Evolutionary conservation across 1,284 basidiomycete species (phyloP), one percentile per base, ranked within the genome.

Genomic region (Ceratobasidium sp.): DNA sequence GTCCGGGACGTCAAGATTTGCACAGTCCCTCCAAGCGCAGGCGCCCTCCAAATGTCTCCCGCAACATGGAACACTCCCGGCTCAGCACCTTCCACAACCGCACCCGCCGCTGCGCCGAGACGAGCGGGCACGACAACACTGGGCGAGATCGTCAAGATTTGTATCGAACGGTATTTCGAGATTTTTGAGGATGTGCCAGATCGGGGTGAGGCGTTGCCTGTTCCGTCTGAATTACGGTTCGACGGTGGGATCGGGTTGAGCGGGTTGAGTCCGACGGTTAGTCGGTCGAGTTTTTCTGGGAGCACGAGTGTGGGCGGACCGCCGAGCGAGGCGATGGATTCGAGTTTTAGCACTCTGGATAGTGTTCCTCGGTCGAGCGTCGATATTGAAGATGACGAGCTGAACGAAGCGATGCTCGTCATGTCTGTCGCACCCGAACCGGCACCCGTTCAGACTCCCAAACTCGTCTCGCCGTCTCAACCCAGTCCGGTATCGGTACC

Each of bases 91-190:
- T 23, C 20, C 15, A 9, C 38, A 20, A 42, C 74, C 28, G 50
- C 75, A 17, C 28, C 26, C 9, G 28, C 79, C 0, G 82, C 80
- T 6, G 77, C 78, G 42, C 80, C 15, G 78, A 80, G 23, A 79
- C 7, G 82, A 38, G 87, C 89, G 80, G 87, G 87, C 66, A 85
- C 84, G 79, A 91, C 90, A 12, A 94, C 93, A 0, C 86, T 96
- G 0, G 94, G 94, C 3, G 87, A 88, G 73, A 86, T 96, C 66
- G 86, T 95, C 83, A 91, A 91, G 81, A 85, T 94, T 50, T 95
- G 93, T 84, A 94, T 96, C 77, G 89, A 93, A 81, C 89, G 90
- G 57, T 96, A 95, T 83, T 95, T 92, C 83, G 94, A 96, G 83
- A 86, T 96, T 46, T 96, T 96, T 82, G 94, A 95, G 82, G 93